Conservation (phyloP, 352 stramenopile genomes). For the Thraustotheca clavata region DNA sequence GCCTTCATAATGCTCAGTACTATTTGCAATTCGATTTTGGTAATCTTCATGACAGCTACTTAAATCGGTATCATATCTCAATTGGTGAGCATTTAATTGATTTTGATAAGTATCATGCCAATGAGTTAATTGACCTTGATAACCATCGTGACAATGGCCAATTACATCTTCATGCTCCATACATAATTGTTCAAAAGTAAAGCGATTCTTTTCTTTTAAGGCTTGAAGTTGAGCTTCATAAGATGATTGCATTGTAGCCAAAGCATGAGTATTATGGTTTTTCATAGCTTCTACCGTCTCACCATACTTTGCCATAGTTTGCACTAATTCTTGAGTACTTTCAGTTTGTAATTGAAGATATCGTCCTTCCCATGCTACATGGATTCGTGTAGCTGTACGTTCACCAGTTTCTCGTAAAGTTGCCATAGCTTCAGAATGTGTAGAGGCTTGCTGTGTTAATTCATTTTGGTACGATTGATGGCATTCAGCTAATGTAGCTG, state of each 20-base stretch:
- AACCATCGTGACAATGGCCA: not conserved
- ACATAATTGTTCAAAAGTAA: not conserved
- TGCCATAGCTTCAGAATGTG: not conserved
- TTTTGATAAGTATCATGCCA: not conserved
- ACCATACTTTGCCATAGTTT: not conserved
- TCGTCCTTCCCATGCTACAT: not conserved
- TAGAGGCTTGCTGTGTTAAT: not conserved
- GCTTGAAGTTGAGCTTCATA: not conserved
- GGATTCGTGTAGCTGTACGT: no score
- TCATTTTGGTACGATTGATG: not conserved
- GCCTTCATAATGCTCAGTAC: not conserved
- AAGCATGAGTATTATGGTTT: not conserved
- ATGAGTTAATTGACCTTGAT: not conserved
- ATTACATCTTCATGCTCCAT: conserved; percentile 4
- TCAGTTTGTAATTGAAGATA: not conserved
- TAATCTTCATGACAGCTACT: not conserved
- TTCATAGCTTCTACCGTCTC: not conserved
- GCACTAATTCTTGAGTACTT: not conserved
- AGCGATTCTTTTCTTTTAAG: not conserved
- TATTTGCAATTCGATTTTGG: not conserved
- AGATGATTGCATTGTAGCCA: not conserved
- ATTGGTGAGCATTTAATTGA: not conserved
- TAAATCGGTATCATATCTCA: not conserved
- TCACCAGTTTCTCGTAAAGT: not conserved
- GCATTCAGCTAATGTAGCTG: not conserved